A percentile compares a stretch with the other conserved stretches of the same genome.
These are phyloP conservation scores for Microascus cirrosus DNA, from an alignment of 2,329 filamentous ascomycete genomes.

Conservation along the genomic window DNA sequence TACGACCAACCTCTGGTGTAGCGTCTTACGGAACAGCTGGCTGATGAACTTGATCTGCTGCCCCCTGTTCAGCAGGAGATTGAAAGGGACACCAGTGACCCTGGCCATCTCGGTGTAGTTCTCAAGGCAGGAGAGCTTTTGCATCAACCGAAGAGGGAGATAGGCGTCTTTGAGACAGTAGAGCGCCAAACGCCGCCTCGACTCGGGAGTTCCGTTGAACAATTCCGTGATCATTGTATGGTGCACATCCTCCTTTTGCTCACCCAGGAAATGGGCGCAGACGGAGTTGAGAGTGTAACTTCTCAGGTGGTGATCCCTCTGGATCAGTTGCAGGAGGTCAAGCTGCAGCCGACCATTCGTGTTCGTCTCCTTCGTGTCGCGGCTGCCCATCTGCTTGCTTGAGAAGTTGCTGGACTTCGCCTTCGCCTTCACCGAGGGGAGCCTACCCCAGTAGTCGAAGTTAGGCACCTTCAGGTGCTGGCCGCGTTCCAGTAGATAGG, in stretches of 20 bases:
- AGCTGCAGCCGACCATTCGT: slow-evolving; percentile 89
- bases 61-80: slow-evolving; percentile 79
- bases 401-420: slow-evolving; percentile 78
- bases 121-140: slow-evolving; percentile 95
- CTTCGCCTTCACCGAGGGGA: slow-evolving; percentile 59
- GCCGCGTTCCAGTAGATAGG: slow-evolving; percentile 83
- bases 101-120: slow-evolving; percentile 99
- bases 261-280: slow-evolving; percentile 84
- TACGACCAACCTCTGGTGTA: slow-evolving; percentile 88
- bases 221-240: slow-evolving; percentile 98
- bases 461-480: slow-evolving; percentile 66
- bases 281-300: slow-evolving; percentile 98
- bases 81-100: slow-evolving; percentile 97
- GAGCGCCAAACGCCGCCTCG: slow-evolving; percentile 76
- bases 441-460: slow-evolving; percentile 81
- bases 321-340: slow-evolving; percentile 87
- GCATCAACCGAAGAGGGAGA: slow-evolving; percentile 84
- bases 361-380: slow-evolving; percentile 89
- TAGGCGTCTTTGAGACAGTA: slow-evolving; percentile 98
- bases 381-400: slow-evolving; percentile 96
- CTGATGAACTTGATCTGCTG: slow-evolving; percentile 98
- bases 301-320: slow-evolving; percentile 86
- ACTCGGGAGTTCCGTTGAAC: slow-evolving; percentile 93
- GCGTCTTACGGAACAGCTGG: slow-evolving; percentile 88
- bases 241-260: slow-evolving; percentile 98